phyloP scores from a whole-genome alignment of 306 rosid genomes.

The Clitoria ternatea region DNA sequence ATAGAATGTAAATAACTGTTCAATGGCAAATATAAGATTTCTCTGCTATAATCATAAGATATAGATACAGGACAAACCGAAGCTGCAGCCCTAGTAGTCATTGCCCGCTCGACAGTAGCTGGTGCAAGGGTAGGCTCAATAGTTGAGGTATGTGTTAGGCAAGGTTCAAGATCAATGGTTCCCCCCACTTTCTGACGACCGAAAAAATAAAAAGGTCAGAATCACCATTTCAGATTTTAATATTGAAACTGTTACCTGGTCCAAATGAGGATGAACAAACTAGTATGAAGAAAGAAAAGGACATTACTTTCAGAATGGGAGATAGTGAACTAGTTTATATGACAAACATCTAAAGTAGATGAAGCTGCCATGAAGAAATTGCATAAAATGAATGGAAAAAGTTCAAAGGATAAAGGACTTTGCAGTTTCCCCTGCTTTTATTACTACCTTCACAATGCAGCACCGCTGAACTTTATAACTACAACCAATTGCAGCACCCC shows the following conservation, averaged over 20 bases:
- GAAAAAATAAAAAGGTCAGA: slow-evolving; percentile 4
- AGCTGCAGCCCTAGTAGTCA: slow-evolving; percentile 97
- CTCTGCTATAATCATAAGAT: slow-evolving; percentile 21
- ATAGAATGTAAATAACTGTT: background rate
- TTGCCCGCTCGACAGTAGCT: slow-evolving; percentile 80
- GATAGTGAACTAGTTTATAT: slow-evolving; percentile 1
- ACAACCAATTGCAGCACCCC: slow-evolving; percentile 99
- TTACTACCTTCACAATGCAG: slow-evolving; percentile 85
- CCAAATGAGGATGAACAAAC: background rate
- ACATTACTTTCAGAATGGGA: background rate
- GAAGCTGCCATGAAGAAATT: slow-evolving; percentile 5
- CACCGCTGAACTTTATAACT: slow-evolving; percentile 87
- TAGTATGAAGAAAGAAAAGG: slow-evolving; percentile 2
- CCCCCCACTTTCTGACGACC: slow-evolving; percentile 89
- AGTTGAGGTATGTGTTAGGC: slow-evolving; percentile 88
- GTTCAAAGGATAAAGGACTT: background rate
- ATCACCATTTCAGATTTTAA: slow-evolving; percentile 21
- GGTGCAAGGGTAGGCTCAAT: slow-evolving; percentile 99
- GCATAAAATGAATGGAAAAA: background rate
- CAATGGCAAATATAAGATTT: background rate
- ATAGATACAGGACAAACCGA: slow-evolving; percentile 55
- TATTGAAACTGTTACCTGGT: slow-evolving; percentile 13
- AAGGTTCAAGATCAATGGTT: slow-evolving; percentile 89
- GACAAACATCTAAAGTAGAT: slow-evolving; percentile 3
- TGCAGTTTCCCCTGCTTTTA: background rate